Evolutionary conservation across 345 rosid species (phyloP).

Genomic region (Moricandia arvensis): DNA sequence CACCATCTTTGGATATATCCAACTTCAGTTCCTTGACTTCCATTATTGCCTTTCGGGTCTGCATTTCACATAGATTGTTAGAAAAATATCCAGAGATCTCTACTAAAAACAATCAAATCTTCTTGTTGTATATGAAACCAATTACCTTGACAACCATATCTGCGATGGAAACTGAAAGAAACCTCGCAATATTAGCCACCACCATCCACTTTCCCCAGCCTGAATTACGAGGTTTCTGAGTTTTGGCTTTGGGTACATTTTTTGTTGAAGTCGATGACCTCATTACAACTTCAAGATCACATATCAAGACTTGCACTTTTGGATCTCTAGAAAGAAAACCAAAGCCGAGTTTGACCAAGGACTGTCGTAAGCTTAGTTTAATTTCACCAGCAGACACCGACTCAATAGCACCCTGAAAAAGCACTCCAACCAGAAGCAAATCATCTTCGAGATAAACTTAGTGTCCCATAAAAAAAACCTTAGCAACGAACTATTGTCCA

Average conservation of each 20-base stretch:
- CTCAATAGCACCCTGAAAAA: slow-evolving; percentile 88
- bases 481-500: not conserved
- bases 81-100: not conserved
- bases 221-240: slow-evolving; percentile 49
- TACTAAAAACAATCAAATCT: not conserved
- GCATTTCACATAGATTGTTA: slow-evolving; percentile 36
- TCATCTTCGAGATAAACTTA: slow-evolving; percentile 2
- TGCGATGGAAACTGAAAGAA: slow-evolving; percentile 78
- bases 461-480: not conserved
- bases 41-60: slow-evolving; percentile 60
- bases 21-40: slow-evolving; percentile 77
- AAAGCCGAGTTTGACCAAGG: slow-evolving; percentile 88
- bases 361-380: slow-evolving; percentile 85
- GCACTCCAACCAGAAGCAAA: slow-evolving; percentile 26
- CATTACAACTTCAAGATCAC: slow-evolving; percentile 81
- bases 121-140: not conserved
- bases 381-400: slow-evolving; percentile 89
- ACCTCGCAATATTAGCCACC: slow-evolving; percentile 82
- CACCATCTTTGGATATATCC: slow-evolving; percentile 80
- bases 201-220: slow-evolving; percentile 96
- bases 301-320: slow-evolving; percentile 75
- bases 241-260: slow-evolving; percentile 51
- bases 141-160: slow-evolving; percentile 85
- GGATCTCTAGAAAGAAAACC: slow-evolving; percentile 91
- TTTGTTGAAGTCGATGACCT: slow-evolving; percentile 63